Evolutionary conservation across 2,329 filamentous ascomycete species (phyloP), one percentile per base, ranked within the genome.

Genomic region (Hirsutella rhossiliensis): DNA sequence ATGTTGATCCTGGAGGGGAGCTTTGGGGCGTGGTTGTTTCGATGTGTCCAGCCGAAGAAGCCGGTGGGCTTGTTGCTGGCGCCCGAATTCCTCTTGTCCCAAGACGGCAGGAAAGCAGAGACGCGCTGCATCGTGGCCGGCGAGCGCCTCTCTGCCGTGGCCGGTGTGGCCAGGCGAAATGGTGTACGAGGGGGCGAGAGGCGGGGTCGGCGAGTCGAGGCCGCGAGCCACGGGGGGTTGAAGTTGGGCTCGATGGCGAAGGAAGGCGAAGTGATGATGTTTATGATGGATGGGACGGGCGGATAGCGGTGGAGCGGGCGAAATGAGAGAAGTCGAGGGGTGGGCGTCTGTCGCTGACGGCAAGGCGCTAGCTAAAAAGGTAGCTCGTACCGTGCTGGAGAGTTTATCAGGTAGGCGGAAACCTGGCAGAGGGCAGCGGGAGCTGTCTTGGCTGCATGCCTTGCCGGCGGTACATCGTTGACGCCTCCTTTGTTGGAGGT

Each of bases 31-130:
- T 43, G 46, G 41, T 32, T 77, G 71, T 47, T 80, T 77, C 48
- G 69, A 60, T 60, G 63, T 52, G 67, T 62, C 67, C 68, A 71
- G 41, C 64, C 62, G 46, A 69, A 70, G 29, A 71, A 57, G 48
- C 56, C 50, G 40, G 50, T 44, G 47, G 52, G 47, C 13, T 42
- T 42, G 7, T 23, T 23, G 44, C 50, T 57, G 42, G 52, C 58
- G 54, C 51, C 56, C 43, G 61, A 65, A 41, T 58, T 61, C 53
- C 65, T 66, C 56, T 61, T 68, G 48, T 68, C 65, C 65, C 65
- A 67, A n/a, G 65, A 65, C 48, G 65, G 65, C 47, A 68, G 60
- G 48, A 68, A 64, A 46, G 60, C 55, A 48, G 65, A 68, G 48
- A 68, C 63, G 54, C 65, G 63, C 62, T 68, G 65, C 65, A 68